Conservation (phyloP, 305 asterid genomes). For the Plantago rigida region DNA sequence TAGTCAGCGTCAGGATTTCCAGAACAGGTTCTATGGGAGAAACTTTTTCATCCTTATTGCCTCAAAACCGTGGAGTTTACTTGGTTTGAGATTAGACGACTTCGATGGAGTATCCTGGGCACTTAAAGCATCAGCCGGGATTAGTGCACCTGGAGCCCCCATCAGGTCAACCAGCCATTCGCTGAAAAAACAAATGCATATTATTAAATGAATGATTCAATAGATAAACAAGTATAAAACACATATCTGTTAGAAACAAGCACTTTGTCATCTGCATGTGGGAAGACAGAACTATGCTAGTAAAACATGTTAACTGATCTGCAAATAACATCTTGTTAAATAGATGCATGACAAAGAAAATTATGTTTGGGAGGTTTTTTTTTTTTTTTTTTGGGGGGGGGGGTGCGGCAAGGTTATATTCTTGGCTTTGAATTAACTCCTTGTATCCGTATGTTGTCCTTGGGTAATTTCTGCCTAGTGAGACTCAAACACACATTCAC, state of each 20-base stretch:
- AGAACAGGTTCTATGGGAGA: slow-evolving; percentile 28
- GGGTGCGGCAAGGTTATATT: no score
- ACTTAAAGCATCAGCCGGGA: slow-evolving; percentile 77
- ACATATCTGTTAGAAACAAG: no score
- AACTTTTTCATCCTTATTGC: slow-evolving; percentile 32
- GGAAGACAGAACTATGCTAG: no score
- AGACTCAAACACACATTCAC: background rate
- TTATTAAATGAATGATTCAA: slow-evolving; percentile 28
- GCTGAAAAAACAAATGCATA: slow-evolving; percentile 42
- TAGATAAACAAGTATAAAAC: background rate
- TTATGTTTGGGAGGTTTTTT: background rate
- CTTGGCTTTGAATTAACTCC: no score
- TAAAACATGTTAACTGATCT: background rate
- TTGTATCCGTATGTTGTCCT: no score
- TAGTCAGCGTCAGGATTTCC: slow-evolving; percentile 32
- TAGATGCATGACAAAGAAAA: background rate
- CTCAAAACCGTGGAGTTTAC: slow-evolving; percentile 43
- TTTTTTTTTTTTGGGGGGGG: no score
- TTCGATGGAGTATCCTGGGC: slow-evolving; percentile 62
- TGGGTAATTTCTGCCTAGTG: background rate
- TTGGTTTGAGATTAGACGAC: slow-evolving; percentile 40
- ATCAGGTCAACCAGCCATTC: slow-evolving; percentile 98
- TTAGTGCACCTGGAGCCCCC: slow-evolving; percentile 97
- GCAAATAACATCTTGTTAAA: background rate
- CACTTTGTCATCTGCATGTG: no score